Conservation (phyloP, 192 early-diverging fungal species). For the Phycomyces nitens region DNA sequence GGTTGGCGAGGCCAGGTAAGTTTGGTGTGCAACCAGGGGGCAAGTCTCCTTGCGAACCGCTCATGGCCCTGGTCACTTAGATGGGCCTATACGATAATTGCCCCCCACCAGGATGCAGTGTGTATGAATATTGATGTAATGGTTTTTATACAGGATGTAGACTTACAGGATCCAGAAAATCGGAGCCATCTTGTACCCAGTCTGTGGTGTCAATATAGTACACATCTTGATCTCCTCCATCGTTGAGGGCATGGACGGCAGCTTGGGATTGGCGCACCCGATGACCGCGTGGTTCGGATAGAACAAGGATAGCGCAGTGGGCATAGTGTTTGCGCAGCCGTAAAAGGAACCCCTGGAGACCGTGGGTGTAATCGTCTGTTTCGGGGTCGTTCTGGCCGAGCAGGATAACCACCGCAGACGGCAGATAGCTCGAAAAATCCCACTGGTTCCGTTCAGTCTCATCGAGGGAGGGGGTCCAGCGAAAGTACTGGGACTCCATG, state of each 20-base stretch:
- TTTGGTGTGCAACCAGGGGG: constrained; percentile 19
- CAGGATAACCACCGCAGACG: constrained; percentile 15
- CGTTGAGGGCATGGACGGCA: constrained; percentile 5
- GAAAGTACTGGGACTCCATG: constrained; percentile 24
- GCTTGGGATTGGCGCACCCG: constrained; percentile 14
- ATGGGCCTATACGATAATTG: too few species aligned
- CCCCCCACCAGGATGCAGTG: too few species aligned
- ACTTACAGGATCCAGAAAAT: constrained; percentile 14
- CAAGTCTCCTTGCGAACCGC: constrained; percentile 19
- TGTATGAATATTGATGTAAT: too few species aligned
- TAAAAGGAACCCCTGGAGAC: constrained; percentile 1
- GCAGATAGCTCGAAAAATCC: constrained; percentile 6
- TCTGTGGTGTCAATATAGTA: constrained; percentile 29
- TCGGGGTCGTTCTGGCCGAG: constrained; percentile 23
- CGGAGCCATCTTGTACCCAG: constrained; percentile 23
- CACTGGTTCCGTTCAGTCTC: not conserved
- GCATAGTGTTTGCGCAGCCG: constrained; percentile 10
- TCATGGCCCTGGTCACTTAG: constrained; percentile 20
- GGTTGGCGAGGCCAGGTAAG: constrained; percentile 16
- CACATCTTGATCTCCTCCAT: constrained; percentile 12
- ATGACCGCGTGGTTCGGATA: constrained; percentile 25
- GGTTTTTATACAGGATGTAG: not conserved
- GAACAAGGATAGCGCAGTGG: constrained; percentile 8
- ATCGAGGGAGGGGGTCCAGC: constrained; percentile 4
- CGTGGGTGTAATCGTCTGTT: not conserved